These are phyloP conservation scores for Chlamydomonas applanata DNA, from an alignment of 139 green algal species.

Conservation along the genomic window DNA sequence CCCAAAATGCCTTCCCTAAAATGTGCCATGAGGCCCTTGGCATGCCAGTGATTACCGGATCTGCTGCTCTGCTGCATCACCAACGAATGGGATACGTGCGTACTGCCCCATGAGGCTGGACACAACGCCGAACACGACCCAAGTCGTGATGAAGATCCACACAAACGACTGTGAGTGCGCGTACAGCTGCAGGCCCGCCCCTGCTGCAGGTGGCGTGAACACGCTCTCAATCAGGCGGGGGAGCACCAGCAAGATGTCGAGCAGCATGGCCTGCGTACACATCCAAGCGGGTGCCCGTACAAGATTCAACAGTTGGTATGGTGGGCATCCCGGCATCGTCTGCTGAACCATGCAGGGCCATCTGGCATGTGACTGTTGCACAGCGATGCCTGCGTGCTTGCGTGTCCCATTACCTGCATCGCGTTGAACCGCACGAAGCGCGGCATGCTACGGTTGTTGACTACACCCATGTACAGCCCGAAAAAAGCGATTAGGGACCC, in stretches of 20 bases:
- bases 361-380: too few species aligned
- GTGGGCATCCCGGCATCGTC: too few species aligned
- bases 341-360: too few species aligned
- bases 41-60: too few species aligned
- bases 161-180: slow-evolving; percentile 48
- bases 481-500: slow-evolving; percentile 55
- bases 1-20: too few species aligned
- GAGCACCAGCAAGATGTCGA: slow-evolving; percentile 59
- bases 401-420: slow-evolving; percentile 34
- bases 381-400: too few species aligned
- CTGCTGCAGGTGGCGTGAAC: slow-evolving; percentile 32
- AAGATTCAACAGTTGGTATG: too few species aligned
- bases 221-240: slow-evolving; percentile 51
- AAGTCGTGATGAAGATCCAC: slow-evolving; percentile 50
- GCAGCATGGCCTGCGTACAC: slow-evolving; percentile 48
- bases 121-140: slow-evolving; percentile 39
- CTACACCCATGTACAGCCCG: slow-evolving; percentile 43
- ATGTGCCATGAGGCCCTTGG: too few species aligned
- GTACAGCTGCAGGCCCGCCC: slow-evolving; percentile 50
- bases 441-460: slow-evolving; percentile 48
- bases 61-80: slow-evolving; percentile 41
- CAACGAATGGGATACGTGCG: slow-evolving; percentile 48
- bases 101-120: slow-evolving; percentile 31
- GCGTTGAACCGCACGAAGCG: slow-evolving; percentile 53
- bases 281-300: background rate